Conservation (phyloP, 352 stramenopile genomes). For the Peronospora belbahrii region DNA sequence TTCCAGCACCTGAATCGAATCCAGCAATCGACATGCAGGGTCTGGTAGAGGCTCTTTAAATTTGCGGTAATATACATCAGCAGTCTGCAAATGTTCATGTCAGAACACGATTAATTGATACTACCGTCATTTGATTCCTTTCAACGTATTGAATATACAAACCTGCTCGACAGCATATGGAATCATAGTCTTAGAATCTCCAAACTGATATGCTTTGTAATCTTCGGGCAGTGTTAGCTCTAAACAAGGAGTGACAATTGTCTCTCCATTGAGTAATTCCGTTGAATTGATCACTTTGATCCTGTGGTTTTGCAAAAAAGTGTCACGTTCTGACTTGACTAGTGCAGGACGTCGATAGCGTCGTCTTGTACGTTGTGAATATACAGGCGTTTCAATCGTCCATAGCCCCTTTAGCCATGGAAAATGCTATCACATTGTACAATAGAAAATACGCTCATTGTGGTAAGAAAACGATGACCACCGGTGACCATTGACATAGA, state of each 20-base stretch:
- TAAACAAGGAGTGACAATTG: constrained; percentile 24
- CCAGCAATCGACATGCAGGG: constrained; percentile 38
- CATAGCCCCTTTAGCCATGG: constrained; percentile 45
- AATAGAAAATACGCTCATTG: background rate
- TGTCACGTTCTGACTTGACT: constrained; percentile 19
- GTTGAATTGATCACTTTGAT: constrained; percentile 31
- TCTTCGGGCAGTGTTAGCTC: constrained; percentile 33
- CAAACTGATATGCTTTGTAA: constrained; percentile 39
- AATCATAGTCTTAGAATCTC: constrained; percentile 35
- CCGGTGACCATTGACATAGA: no score
- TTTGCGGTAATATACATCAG: constrained; percentile 69
- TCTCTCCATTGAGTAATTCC: constrained; percentile 12
- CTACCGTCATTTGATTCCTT: background rate
- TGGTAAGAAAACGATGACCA: no score
- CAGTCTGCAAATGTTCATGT: constrained; percentile 24
- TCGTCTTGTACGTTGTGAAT: background rate
- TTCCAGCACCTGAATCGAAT: constrained; percentile 36
- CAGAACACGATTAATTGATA: background rate
- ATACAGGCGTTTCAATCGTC: background rate
- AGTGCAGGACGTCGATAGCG: constrained; percentile 8
- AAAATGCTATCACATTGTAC: constrained; percentile 26
- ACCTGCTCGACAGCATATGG: constrained; percentile 64
- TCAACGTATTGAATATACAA: no score
- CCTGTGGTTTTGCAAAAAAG: constrained; percentile 31
- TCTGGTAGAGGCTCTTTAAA: constrained; percentile 75